phyloP scores from a whole-genome alignment of 345 rosid species.

The Acer yangbiense region DNA sequence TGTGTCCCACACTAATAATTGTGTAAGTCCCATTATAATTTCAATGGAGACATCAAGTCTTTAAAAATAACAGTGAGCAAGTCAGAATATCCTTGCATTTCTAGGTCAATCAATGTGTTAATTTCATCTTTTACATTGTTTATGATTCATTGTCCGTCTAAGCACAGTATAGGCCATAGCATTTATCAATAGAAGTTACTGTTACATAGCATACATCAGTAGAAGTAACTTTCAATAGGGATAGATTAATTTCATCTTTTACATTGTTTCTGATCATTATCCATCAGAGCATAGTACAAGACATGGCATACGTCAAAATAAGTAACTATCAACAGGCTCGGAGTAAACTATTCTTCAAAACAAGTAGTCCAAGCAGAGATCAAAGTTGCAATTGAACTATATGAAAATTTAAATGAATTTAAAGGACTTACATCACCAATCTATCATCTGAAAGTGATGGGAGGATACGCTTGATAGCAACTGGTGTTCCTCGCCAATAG shows the following conservation, averaged over 20 bases:
- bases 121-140: slow-evolving; percentile 4
- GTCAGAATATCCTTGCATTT: slow-evolving; percentile 7
- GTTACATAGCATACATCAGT: neutral
- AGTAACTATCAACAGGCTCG: neutral
- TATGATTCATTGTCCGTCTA: slow-evolving; percentile 10
- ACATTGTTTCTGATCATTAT: slow-evolving; percentile 2
- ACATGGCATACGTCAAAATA: neutral
- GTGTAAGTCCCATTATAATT: neutral
- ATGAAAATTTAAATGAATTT: slow-evolving; percentile 8
- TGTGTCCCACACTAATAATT: neutral
- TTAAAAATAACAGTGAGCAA: neutral
- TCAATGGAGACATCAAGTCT: slow-evolving; percentile 1
- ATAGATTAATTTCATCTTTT: neutral
- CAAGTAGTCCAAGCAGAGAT: neutral
- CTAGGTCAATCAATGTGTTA: neutral
- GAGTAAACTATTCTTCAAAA: neutral
- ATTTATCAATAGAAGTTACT: neutral
- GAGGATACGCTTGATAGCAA: slow-evolving; percentile 94
- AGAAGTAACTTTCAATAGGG: neutral
- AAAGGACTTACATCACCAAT: slow-evolving; percentile 79
- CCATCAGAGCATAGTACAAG: slow-evolving; percentile 8
- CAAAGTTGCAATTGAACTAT: neutral
- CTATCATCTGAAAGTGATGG: slow-evolving; percentile 99
- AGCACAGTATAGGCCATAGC: neutral
- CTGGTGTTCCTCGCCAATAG: slow-evolving; percentile 98